Evolutionary conservation across 2,329 filamentous ascomycete species (phyloP).

Genomic region (Seiridium cupressi): DNA sequence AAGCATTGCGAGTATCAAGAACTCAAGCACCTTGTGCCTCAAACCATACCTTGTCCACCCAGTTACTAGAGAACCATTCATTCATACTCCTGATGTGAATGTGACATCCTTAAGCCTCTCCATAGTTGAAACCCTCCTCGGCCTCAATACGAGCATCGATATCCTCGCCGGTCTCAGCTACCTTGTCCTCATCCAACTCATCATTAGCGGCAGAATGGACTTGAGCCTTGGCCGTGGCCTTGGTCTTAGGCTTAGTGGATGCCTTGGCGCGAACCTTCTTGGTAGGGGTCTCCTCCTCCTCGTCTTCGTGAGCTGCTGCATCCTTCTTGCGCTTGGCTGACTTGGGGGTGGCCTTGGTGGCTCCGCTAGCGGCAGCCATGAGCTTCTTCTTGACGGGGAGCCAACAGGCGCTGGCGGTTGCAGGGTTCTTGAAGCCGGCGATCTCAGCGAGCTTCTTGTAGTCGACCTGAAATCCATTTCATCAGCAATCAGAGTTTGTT

Average conservation of each 20-base stretch:
- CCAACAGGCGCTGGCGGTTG: slow-evolving; percentile 1
- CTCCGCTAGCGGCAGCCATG: background rate
- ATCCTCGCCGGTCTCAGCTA: background rate
- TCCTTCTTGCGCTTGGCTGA: background rate
- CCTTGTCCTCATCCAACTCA: background rate
- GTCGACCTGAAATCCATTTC: background rate
- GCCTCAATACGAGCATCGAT: background rate
- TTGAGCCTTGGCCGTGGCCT: background rate
- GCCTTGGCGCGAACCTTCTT: background rate
- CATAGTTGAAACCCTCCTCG: background rate
- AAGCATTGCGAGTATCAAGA: background rate
- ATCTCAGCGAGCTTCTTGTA: background rate
- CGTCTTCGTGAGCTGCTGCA: background rate
- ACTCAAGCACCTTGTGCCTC: background rate
- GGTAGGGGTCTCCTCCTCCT: background rate
- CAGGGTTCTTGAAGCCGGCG: background rate
- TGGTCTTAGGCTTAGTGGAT: background rate
- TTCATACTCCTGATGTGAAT: background rate
- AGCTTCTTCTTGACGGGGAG: slow-evolving; percentile 8
- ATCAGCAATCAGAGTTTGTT: background rate
- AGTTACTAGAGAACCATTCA: background rate
- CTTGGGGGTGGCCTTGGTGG: background rate
- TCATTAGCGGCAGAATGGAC: background rate
- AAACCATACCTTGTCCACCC: background rate
- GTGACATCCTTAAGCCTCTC: background rate